Evolutionary conservation across 805 yeast species (phyloP), one percentile per base, ranked within the genome.

Genomic region (Sporopachydermia lactativora): DNA sequence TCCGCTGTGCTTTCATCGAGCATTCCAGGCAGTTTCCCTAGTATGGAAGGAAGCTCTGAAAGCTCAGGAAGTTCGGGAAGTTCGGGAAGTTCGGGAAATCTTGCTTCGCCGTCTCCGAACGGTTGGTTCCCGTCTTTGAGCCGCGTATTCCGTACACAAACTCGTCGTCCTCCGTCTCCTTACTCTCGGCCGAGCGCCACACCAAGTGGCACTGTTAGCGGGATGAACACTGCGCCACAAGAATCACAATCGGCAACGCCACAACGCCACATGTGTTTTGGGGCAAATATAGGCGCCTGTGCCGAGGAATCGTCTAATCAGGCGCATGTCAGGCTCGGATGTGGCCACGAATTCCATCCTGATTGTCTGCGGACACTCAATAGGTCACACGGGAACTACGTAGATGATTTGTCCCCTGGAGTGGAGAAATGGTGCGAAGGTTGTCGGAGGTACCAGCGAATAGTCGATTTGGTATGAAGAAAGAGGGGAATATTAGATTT

Each of bases 371-470:
- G 53, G 15, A 46, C 46, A 35, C 39, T 48, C 11, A 50, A 50
- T 52, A 36, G 57, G 14, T 41, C 50, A 4, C 59, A 54, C 39
- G 59, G 59, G 6, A 59, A 55, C 37, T 41, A 41, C 8, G 19
- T 15, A 8, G 19, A 13, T 24, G 19, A 4, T 11, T 8, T 15
- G 15, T 35, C 19, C 17, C 42, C 48, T 5, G 39, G 42, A 3
- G 43, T 41, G 6, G 51, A 51, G 17, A 56, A 54, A n/a, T 54
- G 59, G 59, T 54, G 59, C 39, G 47, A 45, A 42, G 41, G 56
- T 17, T 54, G 59, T 36, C 49, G 59, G 4, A 45, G 55, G 14
- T 54, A 54, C 38, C 13, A 24, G 31, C 8, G 13, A 8, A 24
- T 24, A 8, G 31, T n/a, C 13, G n/a, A 24, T 24, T 8, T 24